Percentiles rank a stretch among this genome's conserved stretches.
Conservation (phyloP, 2,329 filamentous ascomycete genomes). For the Elsinoe arachidis region DNA sequence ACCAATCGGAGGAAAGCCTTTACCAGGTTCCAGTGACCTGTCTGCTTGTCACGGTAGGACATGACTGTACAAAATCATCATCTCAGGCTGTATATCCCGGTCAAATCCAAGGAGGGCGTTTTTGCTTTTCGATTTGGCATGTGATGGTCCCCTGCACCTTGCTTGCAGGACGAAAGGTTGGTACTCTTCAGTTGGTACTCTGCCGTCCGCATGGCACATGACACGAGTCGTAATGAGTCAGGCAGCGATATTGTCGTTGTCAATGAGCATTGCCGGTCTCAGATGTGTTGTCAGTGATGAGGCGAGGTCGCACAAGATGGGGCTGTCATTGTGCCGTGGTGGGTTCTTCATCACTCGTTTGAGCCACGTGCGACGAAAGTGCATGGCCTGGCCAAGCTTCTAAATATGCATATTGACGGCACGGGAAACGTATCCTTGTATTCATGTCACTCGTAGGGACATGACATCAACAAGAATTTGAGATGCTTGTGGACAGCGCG, state of each 20-base stretch:
- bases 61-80: constrained; percentile 1
- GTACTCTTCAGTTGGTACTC: background rate
- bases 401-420: background rate
- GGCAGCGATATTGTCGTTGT: background rate
- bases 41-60: background rate
- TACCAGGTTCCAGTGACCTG: background rate
- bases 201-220: background rate
- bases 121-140: constrained; percentile 2
- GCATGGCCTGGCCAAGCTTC: background rate
- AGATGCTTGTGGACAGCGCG: no score
- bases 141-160: background rate
- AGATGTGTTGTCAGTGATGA: constrained; percentile 6
- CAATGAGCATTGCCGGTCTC: background rate
- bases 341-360: background rate
- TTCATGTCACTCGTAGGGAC: background rate
- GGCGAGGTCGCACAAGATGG: constrained; percentile 5
- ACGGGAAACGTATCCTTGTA: background rate
- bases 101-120: background rate
- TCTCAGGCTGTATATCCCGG: background rate
- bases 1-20: background rate
- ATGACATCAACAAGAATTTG: no score
- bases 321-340: background rate
- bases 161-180: background rate
- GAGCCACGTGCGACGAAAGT: background rate
- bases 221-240: background rate